Conservation (phyloP, 2,329 filamentous ascomycete genomes). For the Phialophora verrucosa region DNA sequence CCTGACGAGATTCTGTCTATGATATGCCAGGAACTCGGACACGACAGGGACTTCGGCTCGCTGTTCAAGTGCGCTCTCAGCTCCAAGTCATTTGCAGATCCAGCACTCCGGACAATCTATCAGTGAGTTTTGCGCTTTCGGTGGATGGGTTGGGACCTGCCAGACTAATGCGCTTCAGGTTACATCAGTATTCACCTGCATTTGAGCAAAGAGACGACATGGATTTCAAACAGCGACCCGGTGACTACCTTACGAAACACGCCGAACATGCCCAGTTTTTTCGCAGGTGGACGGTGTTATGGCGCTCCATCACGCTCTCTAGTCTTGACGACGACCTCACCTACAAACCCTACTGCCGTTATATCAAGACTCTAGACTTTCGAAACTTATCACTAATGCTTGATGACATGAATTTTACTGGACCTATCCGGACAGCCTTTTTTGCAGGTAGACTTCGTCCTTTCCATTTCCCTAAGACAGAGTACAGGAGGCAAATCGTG, state of each 20-base stretch:
- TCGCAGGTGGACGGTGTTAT: slow-evolving; percentile 67
- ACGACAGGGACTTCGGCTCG: slow-evolving; percentile 62
- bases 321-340: slow-evolving; percentile 61
- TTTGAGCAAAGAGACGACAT: slow-evolving; percentile 39
- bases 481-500: slow-evolving; percentile 31
- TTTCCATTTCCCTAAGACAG: slow-evolving; percentile 34
- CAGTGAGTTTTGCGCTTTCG: slow-evolving; percentile 53
- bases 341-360: slow-evolving; percentile 71
- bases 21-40: slow-evolving; percentile 64
- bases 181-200: slow-evolving; percentile 36
- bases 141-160: neutral
- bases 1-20: slow-evolving; percentile 39
- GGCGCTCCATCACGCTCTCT: slow-evolving; percentile 72
- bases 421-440: slow-evolving; percentile 62
- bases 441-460: slow-evolving; percentile 54
- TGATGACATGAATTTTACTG: slow-evolving; percentile 63
- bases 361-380: slow-evolving; percentile 68
- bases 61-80: slow-evolving; percentile 65
- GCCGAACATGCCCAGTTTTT: slow-evolving; percentile 55
- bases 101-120: slow-evolving; percentile 68
- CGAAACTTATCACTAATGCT: slow-evolving; percentile 66
- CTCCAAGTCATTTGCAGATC: slow-evolving; percentile 61
- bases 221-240: slow-evolving; percentile 30
- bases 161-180: slow-evolving; percentile 19
- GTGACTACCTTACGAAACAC: slow-evolving; percentile 31